phyloP scores from a whole-genome alignment of 176 grass and related monocot genomes.

The Oryza australiensis region DNA sequence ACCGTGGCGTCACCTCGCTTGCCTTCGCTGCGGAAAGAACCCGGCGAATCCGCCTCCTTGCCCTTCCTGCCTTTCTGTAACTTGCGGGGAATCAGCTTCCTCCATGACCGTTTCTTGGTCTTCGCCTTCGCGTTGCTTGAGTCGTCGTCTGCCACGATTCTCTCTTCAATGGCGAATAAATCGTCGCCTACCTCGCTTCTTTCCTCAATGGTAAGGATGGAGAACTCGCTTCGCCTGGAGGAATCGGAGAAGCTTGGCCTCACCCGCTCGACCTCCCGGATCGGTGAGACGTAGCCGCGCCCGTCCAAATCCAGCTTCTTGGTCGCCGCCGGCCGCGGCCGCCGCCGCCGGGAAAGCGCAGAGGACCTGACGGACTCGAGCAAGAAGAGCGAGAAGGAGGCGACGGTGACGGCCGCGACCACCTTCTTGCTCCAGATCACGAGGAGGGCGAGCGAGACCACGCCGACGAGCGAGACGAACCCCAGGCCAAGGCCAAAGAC shows the following conservation, averaged over 20 bases:
- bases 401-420: conserved; percentile 59
- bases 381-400: conserved; percentile 57
- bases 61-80: conserved; percentile 19
- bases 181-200: conserved; percentile 27
- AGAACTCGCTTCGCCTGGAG: conserved; percentile 21
- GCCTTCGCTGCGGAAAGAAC: conserved; percentile 25
- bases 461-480: conserved; percentile 53
- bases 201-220: conserved; percentile 20
- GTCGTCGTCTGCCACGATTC: conserved; percentile 20
- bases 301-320: conserved; percentile 36
- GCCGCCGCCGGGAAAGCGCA: conserved; percentile 18
- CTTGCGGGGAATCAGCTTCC: conserved; percentile 56
- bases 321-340: conserved; percentile 6
- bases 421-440: conserved; percentile 81
- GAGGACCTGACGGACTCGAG: conserved; percentile 48
- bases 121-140: conserved; percentile 31
- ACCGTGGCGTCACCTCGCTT: conserved; percentile 16
- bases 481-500: conserved; percentile 36
- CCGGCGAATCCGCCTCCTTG: conserved; percentile 2
- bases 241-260: conserved; percentile 40
- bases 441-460: conserved; percentile 58
- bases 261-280: conserved; percentile 56
- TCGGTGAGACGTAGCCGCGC: conserved; percentile 63
- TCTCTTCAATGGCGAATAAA: conserved; percentile 16
- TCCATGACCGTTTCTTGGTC: conserved; percentile 49